Evolutionary conservation across 768 basidiomycete genomes (phyloP), one percentile per base, ranked within the genome.

Genomic region (Rhodotorula taiwanensis): DNA sequence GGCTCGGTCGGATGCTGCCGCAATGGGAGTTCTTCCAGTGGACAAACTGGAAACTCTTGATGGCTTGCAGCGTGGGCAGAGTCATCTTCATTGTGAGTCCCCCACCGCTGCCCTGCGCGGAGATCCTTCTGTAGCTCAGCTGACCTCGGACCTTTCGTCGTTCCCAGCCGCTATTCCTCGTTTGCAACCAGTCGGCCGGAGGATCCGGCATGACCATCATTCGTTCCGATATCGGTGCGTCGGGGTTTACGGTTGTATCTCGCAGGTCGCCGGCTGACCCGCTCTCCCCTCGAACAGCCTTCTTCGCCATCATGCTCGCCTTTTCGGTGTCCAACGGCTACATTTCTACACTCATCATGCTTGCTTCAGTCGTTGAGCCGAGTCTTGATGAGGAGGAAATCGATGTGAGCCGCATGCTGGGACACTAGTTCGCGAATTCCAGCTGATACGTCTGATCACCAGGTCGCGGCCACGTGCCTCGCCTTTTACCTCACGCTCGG

Each of bases 291-390:
- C 16, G 2, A 18, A 8, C 62, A 71, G 72, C 55, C 15, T 73
- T 49, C 66, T 41, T 72, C 42, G 8, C 56, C 28, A 64, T 72
- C 60, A 61, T 73, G 69, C 48, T 72, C 41, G 23, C 55, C 23
- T 72, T 73, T 49, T 57, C 72, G 8, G 36, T 71, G 9, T 58
- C 70, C 25, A 73, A 73, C 52, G 72, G 72, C 3, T 73, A 68
- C 54, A 13, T 72, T 33, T 57, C 60, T 41, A 67, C 72, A 1
- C 52, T 73, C 30, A 55, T 71, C 51, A 71, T 73, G 70, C 69
- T 73, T 51, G 64, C 67, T 23, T 64, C 58, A 6, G 60, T 73
- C 33, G 55, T 56, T 15, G 67, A 70, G 36, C 57, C 64, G 0
- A 52, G 49, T 5, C 65, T 73, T n/a, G 65, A 67, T n/a, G 44